These are phyloP conservation scores for Drechslerella dactyloides DNA, from an alignment of 2,329 filamentous ascomycete species.

Conservation along the genomic window DNA sequence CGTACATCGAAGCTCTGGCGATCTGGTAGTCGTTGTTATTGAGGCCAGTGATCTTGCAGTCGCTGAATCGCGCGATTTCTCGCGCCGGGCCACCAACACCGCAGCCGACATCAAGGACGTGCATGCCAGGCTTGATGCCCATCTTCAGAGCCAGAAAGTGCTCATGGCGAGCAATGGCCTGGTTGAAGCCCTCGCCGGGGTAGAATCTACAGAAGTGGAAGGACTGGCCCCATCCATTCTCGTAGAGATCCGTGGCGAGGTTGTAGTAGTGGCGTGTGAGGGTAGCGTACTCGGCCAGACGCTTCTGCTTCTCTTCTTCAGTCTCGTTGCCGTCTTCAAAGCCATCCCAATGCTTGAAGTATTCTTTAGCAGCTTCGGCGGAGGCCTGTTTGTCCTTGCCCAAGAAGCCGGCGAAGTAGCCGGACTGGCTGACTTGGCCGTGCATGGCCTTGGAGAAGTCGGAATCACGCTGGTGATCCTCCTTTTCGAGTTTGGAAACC, in stretches of 20 bases:
- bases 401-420: slow-evolving; percentile 75
- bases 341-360: slow-evolving; percentile 97
- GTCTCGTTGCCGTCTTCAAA: slow-evolving; percentile 81
- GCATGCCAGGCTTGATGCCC: slow-evolving; percentile 82
- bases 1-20: slow-evolving; percentile 85
- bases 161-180: slow-evolving; percentile 94
- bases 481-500: slow-evolving; percentile 69
- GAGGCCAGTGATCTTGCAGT: slow-evolving; percentile 83
- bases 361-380: slow-evolving; percentile 82
- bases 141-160: slow-evolving; percentile 95
- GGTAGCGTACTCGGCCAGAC: slow-evolving; percentile 87
- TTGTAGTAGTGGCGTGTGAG: slow-evolving; percentile 97
- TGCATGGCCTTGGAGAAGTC: slow-evolving; percentile 90
- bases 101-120: slow-evolving; percentile 92
- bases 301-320: slow-evolving; percentile 73
- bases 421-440: slow-evolving; percentile 67
- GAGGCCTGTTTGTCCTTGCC: slow-evolving; percentile 80
- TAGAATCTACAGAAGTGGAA: slow-evolving; percentile 99
- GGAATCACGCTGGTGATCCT: slow-evolving; percentile 85
- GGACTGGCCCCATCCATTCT: slow-evolving; percentile 93
- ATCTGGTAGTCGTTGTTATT: slow-evolving; percentile 99
- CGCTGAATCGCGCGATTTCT: slow-evolving; percentile 95
- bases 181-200: slow-evolving; percentile 81
- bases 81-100: slow-evolving; percentile 94
- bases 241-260: slow-evolving; percentile 92